Conservation (phyloP, 2,329 filamentous ascomycete species). For the Knoxdaviesia capensis region DNA sequence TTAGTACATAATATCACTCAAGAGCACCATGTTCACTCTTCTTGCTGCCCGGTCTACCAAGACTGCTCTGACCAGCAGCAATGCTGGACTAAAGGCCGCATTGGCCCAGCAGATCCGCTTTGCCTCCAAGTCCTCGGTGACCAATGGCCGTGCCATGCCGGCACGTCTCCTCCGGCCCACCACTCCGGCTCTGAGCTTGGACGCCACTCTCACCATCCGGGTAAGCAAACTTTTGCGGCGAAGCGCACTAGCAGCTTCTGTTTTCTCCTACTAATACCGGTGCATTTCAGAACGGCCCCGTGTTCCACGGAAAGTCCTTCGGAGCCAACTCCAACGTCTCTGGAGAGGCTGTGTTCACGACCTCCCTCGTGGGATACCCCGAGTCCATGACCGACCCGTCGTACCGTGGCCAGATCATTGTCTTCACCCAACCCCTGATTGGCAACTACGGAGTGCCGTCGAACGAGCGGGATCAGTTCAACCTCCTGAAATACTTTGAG, state of each 20-base stretch:
- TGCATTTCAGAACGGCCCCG: conserved; percentile 55
- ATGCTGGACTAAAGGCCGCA: too few relatives aligned
- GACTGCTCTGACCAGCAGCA: too few relatives aligned
- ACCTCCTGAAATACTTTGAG: conserved; percentile 93
- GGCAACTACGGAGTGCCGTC: conserved; percentile 97
- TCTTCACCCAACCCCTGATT: conserved; percentile 94
- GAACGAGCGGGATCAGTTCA: conserved; percentile 62
- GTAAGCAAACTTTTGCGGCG: conserved; percentile 20
- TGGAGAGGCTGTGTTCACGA: conserved; percentile 96
- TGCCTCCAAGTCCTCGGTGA: conserved; percentile 31
- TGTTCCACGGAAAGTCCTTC: conserved; percentile 92
- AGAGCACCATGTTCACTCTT: conserved; percentile 35
- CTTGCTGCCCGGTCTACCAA: conserved; percentile 1
- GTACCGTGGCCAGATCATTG: conserved; percentile 85
- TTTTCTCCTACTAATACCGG: conserved; percentile 5
- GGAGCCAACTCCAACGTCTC: conserved; percentile 93
- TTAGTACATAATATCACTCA: too few relatives aligned
- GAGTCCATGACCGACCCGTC: conserved; percentile 84
- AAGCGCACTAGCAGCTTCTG: conserved; percentile 3
- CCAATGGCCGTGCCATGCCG: conserved; percentile 44
- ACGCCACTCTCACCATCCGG: conserved; percentile 88
- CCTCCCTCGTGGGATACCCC: conserved; percentile 90
- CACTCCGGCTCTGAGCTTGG: conserved; percentile 26
- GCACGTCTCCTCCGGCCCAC: conserved; percentile 3
- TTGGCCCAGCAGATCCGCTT: conserved; percentile 12